These are phyloP conservation scores for Aquilaria yunnanensis DNA, from an alignment of 345 rosid species.

Conservation along the genomic window DNA sequence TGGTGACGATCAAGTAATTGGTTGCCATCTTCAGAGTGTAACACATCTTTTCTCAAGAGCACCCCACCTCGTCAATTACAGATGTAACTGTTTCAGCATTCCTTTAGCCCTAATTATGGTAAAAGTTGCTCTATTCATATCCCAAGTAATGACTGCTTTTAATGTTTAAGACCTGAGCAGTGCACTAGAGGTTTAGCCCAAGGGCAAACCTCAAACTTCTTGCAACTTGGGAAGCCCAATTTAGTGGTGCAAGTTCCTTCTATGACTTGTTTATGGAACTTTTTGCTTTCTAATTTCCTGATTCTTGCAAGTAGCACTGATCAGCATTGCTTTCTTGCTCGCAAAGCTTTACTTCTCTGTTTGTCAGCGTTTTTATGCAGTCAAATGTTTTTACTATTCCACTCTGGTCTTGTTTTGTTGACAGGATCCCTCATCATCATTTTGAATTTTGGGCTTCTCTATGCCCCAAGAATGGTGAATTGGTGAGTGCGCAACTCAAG, in stretches of 20 bases:
- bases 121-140: neutral
- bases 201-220: too few relatives aligned
- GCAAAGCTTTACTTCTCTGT: neutral
- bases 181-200: too few relatives aligned
- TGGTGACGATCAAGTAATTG: slow-evolving; percentile 44
- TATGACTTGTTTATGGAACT: too few relatives aligned
- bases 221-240: too few relatives aligned
- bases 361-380: neutral
- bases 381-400: too few relatives aligned
- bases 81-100: neutral
- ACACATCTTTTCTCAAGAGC: neutral
- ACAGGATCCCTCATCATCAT: slow-evolving; percentile 69
- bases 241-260: neutral
- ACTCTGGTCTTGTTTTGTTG: neutral
- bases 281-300: neutral
- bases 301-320: too few relatives aligned
- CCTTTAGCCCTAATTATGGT: too few relatives aligned
- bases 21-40: too few relatives aligned
- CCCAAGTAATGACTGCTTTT: neutral
- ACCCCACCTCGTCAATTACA: too few relatives aligned
- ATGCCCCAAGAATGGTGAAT: slow-evolving; percentile 51
- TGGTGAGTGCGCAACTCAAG: slow-evolving; percentile 29
- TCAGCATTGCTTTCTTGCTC: too few relatives aligned
- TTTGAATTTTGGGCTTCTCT: slow-evolving; percentile 87
- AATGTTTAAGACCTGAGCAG: neutral